Evolutionary conservation across 2,329 filamentous ascomycete genomes (phyloP).

Genomic region (Colletotrichum truncatum): DNA sequence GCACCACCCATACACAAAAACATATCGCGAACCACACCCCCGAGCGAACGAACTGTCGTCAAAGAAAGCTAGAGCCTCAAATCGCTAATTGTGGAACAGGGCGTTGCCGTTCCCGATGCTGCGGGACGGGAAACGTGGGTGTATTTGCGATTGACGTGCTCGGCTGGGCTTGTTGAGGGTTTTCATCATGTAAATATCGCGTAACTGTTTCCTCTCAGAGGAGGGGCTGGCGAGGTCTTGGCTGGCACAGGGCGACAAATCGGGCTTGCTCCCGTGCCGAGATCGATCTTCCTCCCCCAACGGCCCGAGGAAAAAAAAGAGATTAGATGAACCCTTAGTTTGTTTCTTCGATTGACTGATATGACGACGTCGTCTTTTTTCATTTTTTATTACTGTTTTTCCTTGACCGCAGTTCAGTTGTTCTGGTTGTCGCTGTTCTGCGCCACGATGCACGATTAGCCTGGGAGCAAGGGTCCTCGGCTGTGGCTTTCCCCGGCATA

Average conservation of each 20-base stretch:
- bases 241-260: slow-evolving; percentile 4
- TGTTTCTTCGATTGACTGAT: too few relatives aligned
- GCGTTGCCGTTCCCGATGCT: not conserved
- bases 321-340: not conserved
- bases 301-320: not conserved
- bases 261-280: not conserved
- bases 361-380: too few relatives aligned
- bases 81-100: slow-evolving; percentile 7
- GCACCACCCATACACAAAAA: not conserved
- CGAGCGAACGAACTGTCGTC: slow-evolving; percentile 3
- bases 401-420: too few relatives aligned
- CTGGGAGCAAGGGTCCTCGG: too few relatives aligned
- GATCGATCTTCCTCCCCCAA: not conserved
- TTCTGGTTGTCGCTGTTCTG: too few relatives aligned
- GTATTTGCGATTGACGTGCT: not conserved
- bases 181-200: slow-evolving; percentile 31
- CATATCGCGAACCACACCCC: not conserved
- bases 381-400: too few relatives aligned
- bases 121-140: slow-evolving; percentile 11
- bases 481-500: too few relatives aligned
- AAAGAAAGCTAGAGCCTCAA: slow-evolving; percentile 20
- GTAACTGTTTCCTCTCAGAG: slow-evolving; percentile 14
- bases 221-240: slow-evolving; percentile 11
- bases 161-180: not conserved
- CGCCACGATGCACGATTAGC: too few relatives aligned